Evolutionary conservation across 2,329 filamentous ascomycete genomes (phyloP).

Genomic region (Calonectria pseudoturangicola): DNA sequence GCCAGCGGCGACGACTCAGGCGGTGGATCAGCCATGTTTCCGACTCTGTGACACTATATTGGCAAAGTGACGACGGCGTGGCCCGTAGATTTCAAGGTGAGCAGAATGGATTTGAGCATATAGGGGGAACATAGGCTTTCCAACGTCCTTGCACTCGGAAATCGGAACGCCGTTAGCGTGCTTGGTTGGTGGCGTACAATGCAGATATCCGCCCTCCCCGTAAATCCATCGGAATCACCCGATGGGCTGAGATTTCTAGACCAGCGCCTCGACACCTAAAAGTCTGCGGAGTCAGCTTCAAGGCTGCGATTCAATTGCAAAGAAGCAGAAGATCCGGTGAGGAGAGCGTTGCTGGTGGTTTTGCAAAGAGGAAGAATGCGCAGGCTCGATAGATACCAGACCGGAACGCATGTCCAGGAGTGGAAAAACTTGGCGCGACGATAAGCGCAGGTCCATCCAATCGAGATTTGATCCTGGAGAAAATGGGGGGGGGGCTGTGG

Average conservation of each 20-base stretch:
- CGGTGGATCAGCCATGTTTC: conserved; percentile 17
- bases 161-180: conserved; percentile 23
- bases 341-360: background rate
- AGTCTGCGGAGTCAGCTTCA: background rate
- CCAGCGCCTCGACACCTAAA: background rate
- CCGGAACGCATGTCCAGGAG: conserved; percentile 21
- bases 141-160: conserved; percentile 6
- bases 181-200: background rate
- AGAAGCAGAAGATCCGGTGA: background rate
- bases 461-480: conserved; percentile 25
- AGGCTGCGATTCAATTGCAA: background rate
- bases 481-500: conserved; percentile 3
- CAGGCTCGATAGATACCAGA: background rate
- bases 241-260: background rate
- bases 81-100: background rate
- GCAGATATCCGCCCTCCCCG: background rate
- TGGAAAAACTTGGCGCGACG: conserved; percentile 5
- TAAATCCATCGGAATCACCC: conserved; percentile 13
- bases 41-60: background rate
- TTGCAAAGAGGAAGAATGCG: background rate
- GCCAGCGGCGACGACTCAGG: conserved; percentile 8
- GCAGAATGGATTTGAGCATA: background rate
- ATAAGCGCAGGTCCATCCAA: conserved; percentile 10
- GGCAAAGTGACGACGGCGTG: background rate
- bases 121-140: background rate